Percentiles rank a stretch among this genome's conserved stretches.
Conservation (phyloP, 139 green algal species). For the Pleodorina starrii region DNA sequence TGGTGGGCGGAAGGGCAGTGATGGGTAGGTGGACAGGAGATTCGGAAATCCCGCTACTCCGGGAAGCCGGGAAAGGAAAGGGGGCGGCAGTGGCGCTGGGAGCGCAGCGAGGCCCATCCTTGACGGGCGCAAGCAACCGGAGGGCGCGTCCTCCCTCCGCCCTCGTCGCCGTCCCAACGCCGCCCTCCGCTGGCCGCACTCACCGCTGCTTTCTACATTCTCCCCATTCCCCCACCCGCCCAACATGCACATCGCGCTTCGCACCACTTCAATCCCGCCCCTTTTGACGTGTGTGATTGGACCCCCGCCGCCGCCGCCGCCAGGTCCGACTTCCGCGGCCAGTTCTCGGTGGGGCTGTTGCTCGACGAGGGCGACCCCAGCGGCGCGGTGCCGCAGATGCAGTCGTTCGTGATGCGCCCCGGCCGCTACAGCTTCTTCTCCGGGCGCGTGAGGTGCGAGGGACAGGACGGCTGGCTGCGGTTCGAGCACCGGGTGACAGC, state of each 20-base stretch:
- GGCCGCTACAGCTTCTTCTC: neutral
- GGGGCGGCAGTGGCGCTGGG: too few species aligned
- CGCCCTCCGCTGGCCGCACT: neutral
- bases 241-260: too few species aligned
- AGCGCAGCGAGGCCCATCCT: too few species aligned
- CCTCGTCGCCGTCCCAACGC: too few species aligned
- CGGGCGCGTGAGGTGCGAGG: neutral
- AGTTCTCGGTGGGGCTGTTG: slow-evolving; percentile 32
- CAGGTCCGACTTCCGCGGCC: neutral
- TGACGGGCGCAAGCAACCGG: too few species aligned
- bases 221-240: neutral
- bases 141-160: too few species aligned
- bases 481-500: slow-evolving; percentile 34
- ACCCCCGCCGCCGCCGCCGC: neutral
- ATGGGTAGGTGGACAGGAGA: too few species aligned
- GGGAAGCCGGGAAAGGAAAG: too few species aligned
- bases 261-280: neutral
- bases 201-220: neutral
- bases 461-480: neutral
- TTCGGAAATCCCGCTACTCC: too few species aligned
- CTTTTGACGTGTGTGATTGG: neutral
- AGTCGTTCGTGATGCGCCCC: slow-evolving; percentile 14
- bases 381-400: neutral
- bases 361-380: slow-evolving; percentile 11
- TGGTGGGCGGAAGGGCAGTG: neutral